Base-by-base conservation (phyloP, 176 grass and related monocot species). In the Thalia dealbata region DNA sequence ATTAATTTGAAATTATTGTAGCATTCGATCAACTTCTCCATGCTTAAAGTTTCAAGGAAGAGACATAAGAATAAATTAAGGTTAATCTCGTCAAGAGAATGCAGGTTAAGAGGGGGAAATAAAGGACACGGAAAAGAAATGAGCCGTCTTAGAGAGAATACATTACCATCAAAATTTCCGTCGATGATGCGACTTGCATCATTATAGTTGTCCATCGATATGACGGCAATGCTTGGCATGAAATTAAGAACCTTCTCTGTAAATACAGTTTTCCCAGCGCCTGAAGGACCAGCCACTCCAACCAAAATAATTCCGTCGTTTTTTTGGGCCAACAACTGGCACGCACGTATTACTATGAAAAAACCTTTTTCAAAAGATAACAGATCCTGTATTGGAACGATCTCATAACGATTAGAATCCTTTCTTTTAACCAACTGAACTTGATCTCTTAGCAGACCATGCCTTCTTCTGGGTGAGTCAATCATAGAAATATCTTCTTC, bases 161-260 rank as follows among this genome's bases (percentile, higher is more conserved):
- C 43, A 27, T 63, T 88, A 99, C 95, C 95, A 86, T 99, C 95
- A 76, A 99, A 99, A 80, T 99, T 99, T 54, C 90, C 95, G 46
- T 99, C 95, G 2, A 99, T 85, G 61, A 99, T 88, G 60, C 87
- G 87, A 69, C 87, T 93, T 6, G 83, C 76, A 60, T 99, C 95
- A 75, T 93, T 93, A 65, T 99, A 99, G 82, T 93, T 93, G 78
- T 99, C 95, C 95, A 99, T 99, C 22, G 95, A 93, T 91, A 99
- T 91, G 32, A 91, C 83, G 74, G 79, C 90, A 62, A 99, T 89
- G 69, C 73, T 85, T 4, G 90, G 90, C 87, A 93, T 87, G 83
- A 99, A 95, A 91, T 93, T 91, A 18, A 93, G 76, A 32, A 99
- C 85, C 79, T 93, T 99, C 76, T 99, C 90, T 48, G 95, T 93